Conservation (phyloP, 2,329 filamentous ascomycete species). For the Colletotrichum musae region DNA sequence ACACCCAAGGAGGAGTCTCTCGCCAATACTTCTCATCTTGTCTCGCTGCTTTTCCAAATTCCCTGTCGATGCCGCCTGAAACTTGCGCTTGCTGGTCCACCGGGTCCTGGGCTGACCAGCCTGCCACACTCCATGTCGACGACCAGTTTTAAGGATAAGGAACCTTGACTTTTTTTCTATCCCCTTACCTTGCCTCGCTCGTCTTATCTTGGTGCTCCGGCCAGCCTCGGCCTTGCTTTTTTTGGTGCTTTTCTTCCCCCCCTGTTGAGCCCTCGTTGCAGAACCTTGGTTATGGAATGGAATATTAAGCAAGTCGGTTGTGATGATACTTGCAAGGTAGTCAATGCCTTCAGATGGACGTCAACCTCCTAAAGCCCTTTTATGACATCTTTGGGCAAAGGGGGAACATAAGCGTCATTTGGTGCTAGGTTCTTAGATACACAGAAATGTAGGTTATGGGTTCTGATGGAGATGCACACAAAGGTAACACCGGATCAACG, state of each 20-base stretch:
- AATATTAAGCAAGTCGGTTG: too few species aligned
- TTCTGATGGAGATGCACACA: slow-evolving; percentile 25
- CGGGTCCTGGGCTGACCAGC: slow-evolving; percentile 27
- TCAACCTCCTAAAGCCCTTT: too few species aligned
- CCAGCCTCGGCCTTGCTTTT: neutral
- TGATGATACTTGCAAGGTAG: too few species aligned
- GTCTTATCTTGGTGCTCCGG: neutral
- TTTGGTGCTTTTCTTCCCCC: neutral
- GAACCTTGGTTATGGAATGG: neutral
- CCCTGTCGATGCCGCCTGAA: slow-evolving; percentile 40
- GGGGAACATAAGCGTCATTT: too few species aligned
- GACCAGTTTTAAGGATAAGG: neutral
- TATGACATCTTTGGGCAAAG: neutral
- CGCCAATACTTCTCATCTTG: slow-evolving; percentile 12
- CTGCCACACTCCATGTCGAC: neutral
- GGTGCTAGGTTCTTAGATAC: too few species aligned
- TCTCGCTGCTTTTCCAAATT: slow-evolving; percentile 10
- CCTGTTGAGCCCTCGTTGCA: neutral
- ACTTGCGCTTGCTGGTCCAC: slow-evolving; percentile 34
- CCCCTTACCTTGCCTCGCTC: neutral
- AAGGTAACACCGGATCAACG: slow-evolving; percentile 21
- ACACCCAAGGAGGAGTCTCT: slow-evolving; percentile 19
- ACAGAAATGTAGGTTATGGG: neutral
- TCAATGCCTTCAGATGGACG: too few species aligned
- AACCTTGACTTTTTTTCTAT: neutral